Conservation (phyloP, 2,329 filamentous ascomycete genomes). For the Dactylella cylindrospora region DNA sequence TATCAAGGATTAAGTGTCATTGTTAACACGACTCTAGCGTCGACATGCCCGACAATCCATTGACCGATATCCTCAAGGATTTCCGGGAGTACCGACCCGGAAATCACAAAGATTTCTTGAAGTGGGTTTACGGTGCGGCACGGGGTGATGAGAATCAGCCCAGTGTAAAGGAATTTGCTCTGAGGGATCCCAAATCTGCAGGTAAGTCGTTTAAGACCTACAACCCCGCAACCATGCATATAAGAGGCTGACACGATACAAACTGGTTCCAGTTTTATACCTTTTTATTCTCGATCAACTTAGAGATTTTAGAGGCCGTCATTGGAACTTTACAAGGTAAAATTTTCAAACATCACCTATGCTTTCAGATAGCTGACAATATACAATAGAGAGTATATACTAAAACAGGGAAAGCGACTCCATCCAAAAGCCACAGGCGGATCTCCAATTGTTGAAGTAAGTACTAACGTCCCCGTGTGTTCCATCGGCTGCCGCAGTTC, state of each 20-base stretch:
- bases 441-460: slow-evolving; percentile 72
- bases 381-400: slow-evolving; percentile 68
- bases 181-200: slow-evolving; percentile 50
- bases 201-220: slow-evolving; percentile 17
- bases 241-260: no score
- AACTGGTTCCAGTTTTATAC: slow-evolving; percentile 61
- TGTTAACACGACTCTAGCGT: slow-evolving; percentile 1
- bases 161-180: slow-evolving; percentile 63
- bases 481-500: no score
- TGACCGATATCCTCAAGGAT: slow-evolving; percentile 80
- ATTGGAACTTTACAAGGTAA: slow-evolving; percentile 73
- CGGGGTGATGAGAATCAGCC: slow-evolving; percentile 50
- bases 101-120: slow-evolving; percentile 83
- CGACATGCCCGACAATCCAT: slow-evolving; percentile 86
- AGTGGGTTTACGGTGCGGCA: slow-evolving; percentile 60
- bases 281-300: slow-evolving; percentile 71
- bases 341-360: no score
- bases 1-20: background rate
- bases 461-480: slow-evolving; percentile 40
- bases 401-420: slow-evolving; percentile 65
- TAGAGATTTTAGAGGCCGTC: slow-evolving; percentile 77
- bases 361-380: background rate
- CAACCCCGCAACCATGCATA: background rate
- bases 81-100: slow-evolving; percentile 87
- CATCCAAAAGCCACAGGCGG: slow-evolving; percentile 79